Evolutionary conservation across 768 basidiomycete species (phyloP).

Genomic region (Cubamyces lactineus): DNA sequence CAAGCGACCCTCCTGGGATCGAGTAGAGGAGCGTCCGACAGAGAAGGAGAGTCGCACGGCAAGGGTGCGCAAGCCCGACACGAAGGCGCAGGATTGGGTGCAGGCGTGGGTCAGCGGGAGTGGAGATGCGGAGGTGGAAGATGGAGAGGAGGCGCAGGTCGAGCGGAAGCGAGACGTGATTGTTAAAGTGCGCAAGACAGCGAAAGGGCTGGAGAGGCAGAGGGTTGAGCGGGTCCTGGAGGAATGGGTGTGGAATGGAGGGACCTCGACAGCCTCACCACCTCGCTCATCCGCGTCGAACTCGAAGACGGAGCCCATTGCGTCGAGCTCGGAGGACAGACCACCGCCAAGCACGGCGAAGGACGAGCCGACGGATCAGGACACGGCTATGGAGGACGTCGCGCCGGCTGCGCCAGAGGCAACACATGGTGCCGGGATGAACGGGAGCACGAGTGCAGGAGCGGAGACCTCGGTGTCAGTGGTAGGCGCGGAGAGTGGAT

Average conservation of each 20-base stretch:
- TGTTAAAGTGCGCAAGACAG: constrained; percentile 60
- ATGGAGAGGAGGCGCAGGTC: constrained; percentile 40
- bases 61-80: constrained; percentile 44
- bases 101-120: constrained; percentile 36
- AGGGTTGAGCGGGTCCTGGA: constrained; percentile 70
- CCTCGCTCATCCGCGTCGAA: constrained; percentile 1
- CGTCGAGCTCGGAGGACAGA: background rate
- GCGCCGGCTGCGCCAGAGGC: background rate
- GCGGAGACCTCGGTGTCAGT: background rate
- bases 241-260: constrained; percentile 60
- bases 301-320: background rate
- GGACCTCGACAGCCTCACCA: constrained; percentile 7
- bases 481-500: background rate
- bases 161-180: constrained; percentile 53
- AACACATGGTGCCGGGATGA: background rate
- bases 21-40: constrained; percentile 44
- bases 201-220: constrained; percentile 66
- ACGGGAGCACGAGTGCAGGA: background rate
- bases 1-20: constrained; percentile 70
- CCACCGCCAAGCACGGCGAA: background rate
- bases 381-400: constrained; percentile 14
- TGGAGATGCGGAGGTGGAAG: constrained; percentile 25
- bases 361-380: constrained; percentile 11
- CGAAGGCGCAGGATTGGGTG: constrained; percentile 46
- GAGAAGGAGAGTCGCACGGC: constrained; percentile 45